Evolutionary conservation across 495 filamentous ascomycete species (phyloP), one percentile per base, ranked within the genome.

Genomic region (Gamarada debralockiae): DNA sequence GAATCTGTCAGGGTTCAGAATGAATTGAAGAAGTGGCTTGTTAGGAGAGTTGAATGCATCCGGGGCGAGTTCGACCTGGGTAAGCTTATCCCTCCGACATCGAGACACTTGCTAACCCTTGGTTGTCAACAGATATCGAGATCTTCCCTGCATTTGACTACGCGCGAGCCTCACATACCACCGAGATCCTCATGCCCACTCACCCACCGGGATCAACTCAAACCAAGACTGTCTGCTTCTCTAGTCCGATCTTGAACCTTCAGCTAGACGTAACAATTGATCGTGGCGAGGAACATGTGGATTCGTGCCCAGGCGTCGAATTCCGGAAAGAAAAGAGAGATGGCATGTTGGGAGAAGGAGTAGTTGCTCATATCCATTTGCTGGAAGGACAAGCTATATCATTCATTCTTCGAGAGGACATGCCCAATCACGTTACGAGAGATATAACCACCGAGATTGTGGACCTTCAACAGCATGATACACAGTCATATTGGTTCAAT

Each of bases 131-230:
- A 72, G 75, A 82, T 33, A 70, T 88, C 13, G 79, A 87, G 53
- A 60, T 89, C 13, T 87, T 87, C 50, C 84, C 85, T 4, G 83
- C 83, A 17, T 87, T 87, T 56, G 79, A 82, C 48, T 89, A 87
- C 64, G 84, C 82, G 3, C 70, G 67, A 20, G 82, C 79, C 33
- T 24, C 66, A 5, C 84, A 87, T 57, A 77, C 66, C 1, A 77
- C 76, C 14, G 71, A 71, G 6, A 67, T 83, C 23, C 53, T 76
- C 4, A 61, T 70, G 38, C 64, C 64, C 1, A 61, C 71, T 12
- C 63, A 68, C 31, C 59, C 69, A 13, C 65, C 61, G 3, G 49
- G 66, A n/a, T 54, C 43, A 6, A 22, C 17, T 14, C 61, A 72
- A 41, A 80, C 79, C 57, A 82, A 85, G 66, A 77, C 75, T 0